Percentiles rank a stretch among this genome's conserved stretches.
phyloP scores from a whole-genome alignment of 305 asterid genomes.

The Plantago coronopus region DNA sequence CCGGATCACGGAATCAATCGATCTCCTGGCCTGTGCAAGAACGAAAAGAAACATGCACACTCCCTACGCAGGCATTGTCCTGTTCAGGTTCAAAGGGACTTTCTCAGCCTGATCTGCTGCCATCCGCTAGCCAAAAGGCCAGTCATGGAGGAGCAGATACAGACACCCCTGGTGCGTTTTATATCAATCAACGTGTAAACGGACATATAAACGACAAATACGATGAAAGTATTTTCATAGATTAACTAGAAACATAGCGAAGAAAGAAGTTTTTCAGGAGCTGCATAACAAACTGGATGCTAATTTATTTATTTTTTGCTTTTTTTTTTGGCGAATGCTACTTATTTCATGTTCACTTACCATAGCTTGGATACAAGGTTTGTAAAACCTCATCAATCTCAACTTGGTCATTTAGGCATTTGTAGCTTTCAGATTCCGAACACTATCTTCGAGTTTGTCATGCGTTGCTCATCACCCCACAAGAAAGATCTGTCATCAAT shows the following conservation, averaged over 20 bases:
- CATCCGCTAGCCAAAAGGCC: constrained; percentile 32
- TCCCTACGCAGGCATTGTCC: constrained; percentile 99
- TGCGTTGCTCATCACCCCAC: background rate
- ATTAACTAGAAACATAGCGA: constrained; percentile 15
- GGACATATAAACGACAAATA: constrained; percentile 13
- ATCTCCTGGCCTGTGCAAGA: constrained; percentile 55
- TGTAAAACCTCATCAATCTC: constrained; percentile 10
- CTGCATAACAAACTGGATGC: constrained; percentile 33
- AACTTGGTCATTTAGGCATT: background rate
- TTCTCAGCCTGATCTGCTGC: constrained; percentile 79
- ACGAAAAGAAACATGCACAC: constrained; percentile 64
- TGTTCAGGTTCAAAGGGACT: constrained; percentile 99
- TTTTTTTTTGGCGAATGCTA: background rate
- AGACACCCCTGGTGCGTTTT: constrained; percentile 97
- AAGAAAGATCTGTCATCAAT: constrained; percentile 24
- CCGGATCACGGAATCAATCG: background rate
- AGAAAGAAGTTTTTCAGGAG: constrained; percentile 23
- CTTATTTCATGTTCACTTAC: constrained; percentile 43
- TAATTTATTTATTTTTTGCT: too few species aligned
- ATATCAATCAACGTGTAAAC: constrained; percentile 39
- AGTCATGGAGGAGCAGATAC: constrained; percentile 39
- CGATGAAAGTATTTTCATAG: constrained; percentile 17
- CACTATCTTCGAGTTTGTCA: constrained; percentile 27
- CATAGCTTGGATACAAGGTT: constrained; percentile 35
- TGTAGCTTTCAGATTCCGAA: constrained; percentile 23